Conservation (phyloP, 306 rosid genomes). For the Pterocarpus macrocarpus region DNA sequence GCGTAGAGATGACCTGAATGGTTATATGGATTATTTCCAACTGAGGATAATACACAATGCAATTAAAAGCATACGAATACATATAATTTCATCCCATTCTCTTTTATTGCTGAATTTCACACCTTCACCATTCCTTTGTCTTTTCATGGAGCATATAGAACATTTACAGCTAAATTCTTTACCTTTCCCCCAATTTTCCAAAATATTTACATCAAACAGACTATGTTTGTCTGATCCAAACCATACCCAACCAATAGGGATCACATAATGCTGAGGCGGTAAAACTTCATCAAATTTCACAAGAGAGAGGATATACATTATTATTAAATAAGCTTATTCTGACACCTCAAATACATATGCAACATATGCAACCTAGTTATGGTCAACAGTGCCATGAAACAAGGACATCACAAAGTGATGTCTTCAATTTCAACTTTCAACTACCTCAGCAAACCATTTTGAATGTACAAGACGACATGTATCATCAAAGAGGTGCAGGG, state of each 20-base stretch:
- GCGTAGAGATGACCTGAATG: conserved; percentile 41
- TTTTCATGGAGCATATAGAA: background rate
- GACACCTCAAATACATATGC: background rate
- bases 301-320: background rate
- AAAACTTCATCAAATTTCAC: background rate
- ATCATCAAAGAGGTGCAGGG: background rate
- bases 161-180: background rate
- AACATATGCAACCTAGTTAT: background rate
- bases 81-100: background rate
- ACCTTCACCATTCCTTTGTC: background rate
- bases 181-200: conserved; percentile 1
- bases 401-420: conserved; percentile 3
- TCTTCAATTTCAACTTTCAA: conserved; percentile 6
- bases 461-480: background rate
- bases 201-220: conserved; percentile 4
- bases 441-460: conserved; percentile 5
- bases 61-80: background rate
- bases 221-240: background rate
- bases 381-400: conserved; percentile 1
- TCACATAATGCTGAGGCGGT: background rate
- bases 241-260: background rate
- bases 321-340: background rate
- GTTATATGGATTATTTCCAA: conserved; percentile 16
- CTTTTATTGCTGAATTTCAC: background rate
- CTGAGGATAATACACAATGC: conserved; percentile 21